Evolutionary conservation across 306 rosid species (phyloP).

Genomic region (Trifolium repens): DNA sequence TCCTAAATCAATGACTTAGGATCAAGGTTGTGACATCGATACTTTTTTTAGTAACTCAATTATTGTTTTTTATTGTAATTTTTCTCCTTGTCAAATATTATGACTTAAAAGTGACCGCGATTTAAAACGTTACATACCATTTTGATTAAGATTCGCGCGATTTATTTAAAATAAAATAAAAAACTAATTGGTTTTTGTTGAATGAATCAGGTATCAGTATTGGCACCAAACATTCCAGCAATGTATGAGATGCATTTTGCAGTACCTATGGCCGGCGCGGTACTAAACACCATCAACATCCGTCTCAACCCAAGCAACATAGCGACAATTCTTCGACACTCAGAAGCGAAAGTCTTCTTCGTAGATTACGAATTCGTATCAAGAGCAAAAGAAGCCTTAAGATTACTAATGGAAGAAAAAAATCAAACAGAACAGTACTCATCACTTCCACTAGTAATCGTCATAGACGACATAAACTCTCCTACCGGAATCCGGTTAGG

Average conservation of each 20-base stretch:
- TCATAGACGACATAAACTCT: conserved; percentile 75
- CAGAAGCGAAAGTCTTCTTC: conserved; percentile 75
- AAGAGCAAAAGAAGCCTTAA: conserved; percentile 64
- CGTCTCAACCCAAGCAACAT: conserved; percentile 75
- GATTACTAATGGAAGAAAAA: conserved; percentile 38
- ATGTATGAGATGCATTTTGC: conserved; percentile 98
- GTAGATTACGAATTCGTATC: conserved; percentile 72
- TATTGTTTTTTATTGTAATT: background rate
- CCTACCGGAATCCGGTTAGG: conserved; percentile 77
- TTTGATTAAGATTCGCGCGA: background rate
- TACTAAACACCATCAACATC: conserved; percentile 76
- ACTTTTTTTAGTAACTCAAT: background rate
- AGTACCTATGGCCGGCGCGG: conserved; percentile 92
- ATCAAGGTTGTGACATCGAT: background rate
- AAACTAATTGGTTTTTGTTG: background rate
- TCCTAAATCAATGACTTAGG: background rate
- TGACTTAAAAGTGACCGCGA: background rate
- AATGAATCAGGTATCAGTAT: conserved; percentile 66
- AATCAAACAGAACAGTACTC: conserved; percentile 25
- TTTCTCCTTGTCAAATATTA: background rate
- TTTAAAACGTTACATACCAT: background rate
- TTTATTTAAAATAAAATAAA: background rate
- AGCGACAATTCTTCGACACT: conserved; percentile 76
- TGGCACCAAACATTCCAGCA: conserved; percentile 94
- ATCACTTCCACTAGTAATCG: conserved; percentile 67